These are phyloP conservation scores for Tremellales sp. DNA, from an alignment of 1,284 basidiomycete species.

Conservation along the genomic window DNA sequence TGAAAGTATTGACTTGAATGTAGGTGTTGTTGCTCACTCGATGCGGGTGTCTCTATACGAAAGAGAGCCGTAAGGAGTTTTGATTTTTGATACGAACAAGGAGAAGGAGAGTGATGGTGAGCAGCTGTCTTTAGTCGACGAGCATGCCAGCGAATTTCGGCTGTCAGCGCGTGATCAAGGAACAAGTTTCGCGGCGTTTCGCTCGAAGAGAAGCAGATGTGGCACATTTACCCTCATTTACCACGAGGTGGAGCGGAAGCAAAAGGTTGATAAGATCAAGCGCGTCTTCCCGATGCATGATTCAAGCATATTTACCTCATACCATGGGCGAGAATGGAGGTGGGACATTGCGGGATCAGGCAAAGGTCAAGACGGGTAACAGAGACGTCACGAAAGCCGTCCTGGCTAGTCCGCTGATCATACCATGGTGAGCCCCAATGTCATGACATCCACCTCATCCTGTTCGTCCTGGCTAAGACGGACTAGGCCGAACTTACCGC, in stretches of 20 bases:
- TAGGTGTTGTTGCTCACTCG: conserved; percentile 46
- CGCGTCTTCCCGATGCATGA: too few species aligned
- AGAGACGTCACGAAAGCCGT: conserved; percentile 35
- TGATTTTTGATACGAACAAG: conserved; percentile 6
- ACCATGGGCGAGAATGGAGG: too few species aligned
- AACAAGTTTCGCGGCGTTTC: too few species aligned
- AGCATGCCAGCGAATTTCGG: too few species aligned
- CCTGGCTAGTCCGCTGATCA: conserved; percentile 36
- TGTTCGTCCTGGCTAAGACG: background rate
- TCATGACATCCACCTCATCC: background rate
- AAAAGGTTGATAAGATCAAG: background rate
- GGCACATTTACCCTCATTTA: too few species aligned
- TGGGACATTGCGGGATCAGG: background rate
- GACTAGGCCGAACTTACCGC: conserved; percentile 41
- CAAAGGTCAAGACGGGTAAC: conserved; percentile 1
- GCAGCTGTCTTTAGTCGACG: too few species aligned
- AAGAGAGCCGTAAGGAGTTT: conserved; percentile 43
- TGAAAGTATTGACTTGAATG: conserved; percentile 22
- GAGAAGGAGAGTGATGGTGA: background rate
- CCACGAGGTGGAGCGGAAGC: background rate
- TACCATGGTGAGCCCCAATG: conserved; percentile 32
- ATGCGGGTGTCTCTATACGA: conserved; percentile 42
- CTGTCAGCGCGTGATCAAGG: too few species aligned
- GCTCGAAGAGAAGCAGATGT: conserved; percentile 12
- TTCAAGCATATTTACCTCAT: too few species aligned